Evolutionary conservation across 257 asterid genomes (phyloP), one percentile per base, ranked within the genome.

Genomic region (Solanum stenotomum): DNA sequence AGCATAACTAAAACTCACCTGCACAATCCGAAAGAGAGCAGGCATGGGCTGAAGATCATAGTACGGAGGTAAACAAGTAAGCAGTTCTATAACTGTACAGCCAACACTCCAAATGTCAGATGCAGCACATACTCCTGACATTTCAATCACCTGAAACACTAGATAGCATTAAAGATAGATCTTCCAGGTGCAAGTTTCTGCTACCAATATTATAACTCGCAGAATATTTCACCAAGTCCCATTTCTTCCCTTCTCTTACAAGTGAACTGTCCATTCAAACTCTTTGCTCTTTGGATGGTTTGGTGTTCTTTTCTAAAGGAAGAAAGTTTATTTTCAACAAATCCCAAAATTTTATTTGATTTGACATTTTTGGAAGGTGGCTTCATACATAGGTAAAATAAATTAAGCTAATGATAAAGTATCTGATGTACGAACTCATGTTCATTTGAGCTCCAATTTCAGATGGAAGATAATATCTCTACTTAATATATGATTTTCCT

Each of bases 71-170:
- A 95, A 92, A 89, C 99, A 96, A 27, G 99, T 97, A 87, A 97
- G 98, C 89, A 97, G 98, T 92, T 97, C 99, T 90, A 97, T 97
- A 87, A 95, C 99, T 33, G 99, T 97, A 93, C 99, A 97, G 90
- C 99, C 99, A 71, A 97, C 99, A 93, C 99, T 96, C 99, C 99
- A 97, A 89, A 97, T 96, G 91, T 97, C 99, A 87, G 99, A 97
- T 89, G 99, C 99, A 74, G 99, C 98, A 94, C 99, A 95, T 89
- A 97, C 99, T 91, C 99, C 99, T 14, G 99, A 97, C 99, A 97
- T 94, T 90, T 96, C 99, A 92, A 97, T 96, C 87, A 96, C 99
- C 99, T 97, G 93, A 87, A 90, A 89, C 79, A 42, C 65, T 61
- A 61, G 37, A 40, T 79, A 90, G 84, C 67, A 40, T 44, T 83